A percentile compares a stretch with the other conserved stretches of the same genome.
phyloP scores from a whole-genome alignment of 2,329 filamentous ascomycete species.

The Tympanopsis confertula region DNA sequence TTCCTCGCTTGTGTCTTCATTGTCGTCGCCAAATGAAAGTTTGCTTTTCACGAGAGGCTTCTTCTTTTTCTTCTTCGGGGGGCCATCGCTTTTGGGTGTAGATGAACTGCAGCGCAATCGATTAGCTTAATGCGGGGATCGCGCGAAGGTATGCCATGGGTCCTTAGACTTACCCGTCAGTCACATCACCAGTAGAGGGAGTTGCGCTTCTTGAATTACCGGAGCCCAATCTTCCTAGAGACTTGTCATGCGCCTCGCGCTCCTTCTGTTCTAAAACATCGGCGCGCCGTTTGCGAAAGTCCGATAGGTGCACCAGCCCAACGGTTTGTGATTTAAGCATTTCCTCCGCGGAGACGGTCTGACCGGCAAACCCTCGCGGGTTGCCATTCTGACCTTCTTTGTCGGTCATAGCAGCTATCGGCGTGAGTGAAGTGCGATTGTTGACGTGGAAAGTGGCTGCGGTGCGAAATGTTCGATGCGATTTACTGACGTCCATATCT shows the following conservation, averaged over 20 bases:
- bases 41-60: slow-evolving; percentile 29
- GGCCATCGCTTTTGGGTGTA: slow-evolving; percentile 18
- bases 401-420: too few relatives aligned
- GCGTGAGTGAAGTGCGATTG: too few relatives aligned
- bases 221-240: slow-evolving; percentile 22
- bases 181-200: slow-evolving; percentile 19
- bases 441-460: too few relatives aligned
- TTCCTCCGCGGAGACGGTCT: background rate
- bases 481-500: too few relatives aligned
- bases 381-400: too few relatives aligned
- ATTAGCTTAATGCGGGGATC: slow-evolving; percentile 34
- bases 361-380: background rate
- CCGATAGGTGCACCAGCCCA: slow-evolving; percentile 79
- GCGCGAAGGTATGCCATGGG: slow-evolving; percentile 14
- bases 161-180: slow-evolving; percentile 43
- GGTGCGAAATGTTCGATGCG: too few relatives aligned
- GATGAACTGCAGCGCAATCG: slow-evolving; percentile 31
- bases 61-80: slow-evolving; percentile 31
- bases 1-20: slow-evolving; percentile 38
- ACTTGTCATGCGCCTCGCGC: slow-evolving; percentile 60
- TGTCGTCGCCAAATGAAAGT: slow-evolving; percentile 57
- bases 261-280: slow-evolving; percentile 89
- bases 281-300: slow-evolving; percentile 90
- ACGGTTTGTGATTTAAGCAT: slow-evolving; percentile 45
- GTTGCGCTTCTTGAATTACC: slow-evolving; percentile 5